Evolutionary conservation across 352 stramenopile species (phyloP), one percentile per base, ranked within the genome.

Genomic region (Phytophthora sansomeana): DNA sequence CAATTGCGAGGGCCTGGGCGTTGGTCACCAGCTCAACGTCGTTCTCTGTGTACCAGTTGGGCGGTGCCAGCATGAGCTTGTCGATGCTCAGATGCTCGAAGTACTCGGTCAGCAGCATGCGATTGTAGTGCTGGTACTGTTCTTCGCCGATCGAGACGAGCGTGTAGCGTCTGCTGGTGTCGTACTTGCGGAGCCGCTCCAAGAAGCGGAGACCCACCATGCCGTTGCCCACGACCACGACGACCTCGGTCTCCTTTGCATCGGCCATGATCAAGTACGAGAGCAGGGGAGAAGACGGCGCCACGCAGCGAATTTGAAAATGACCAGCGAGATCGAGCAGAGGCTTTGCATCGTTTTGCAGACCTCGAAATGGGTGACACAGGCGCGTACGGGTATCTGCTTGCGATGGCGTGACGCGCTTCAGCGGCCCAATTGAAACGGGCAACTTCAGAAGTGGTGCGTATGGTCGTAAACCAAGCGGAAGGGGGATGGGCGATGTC

Each of bases 141-240:
- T 98, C 93, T 63, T 98, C 93, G 54, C 93, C 96, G 72, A 98
- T 97, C 2, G 92, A 96, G 42, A 93, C 78, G 50, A 98, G 83
- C 53, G 84, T 78, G 52, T 80, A 94, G 53, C 82, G 75, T 26
- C 83, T 75, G 29, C 62, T 51, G 0, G 58, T 67, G 67, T 95
- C 86, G 58, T 93, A 80, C 35, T 89, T 77, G 49, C 67, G 75
- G 29, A 85, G 52, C 7, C 69, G 90, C 66, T 97, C 91, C 68
- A 97, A 89, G 75, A 97, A 95, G 14, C 88, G 83, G 72, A 97
- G 90, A 38, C 91, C 91, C 28, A 97, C 87, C 91, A 97, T 97
- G 58, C 91, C 91, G 47, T 97, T 96, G 35, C 91, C 91, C 13
- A 97, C 82, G n/a, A 97, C 91, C 19, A 97, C 91, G 24, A 97